Evolutionary conservation across 495 filamentous ascomycete species (phyloP).

Genomic region (Aspergillus baeticus): DNA sequence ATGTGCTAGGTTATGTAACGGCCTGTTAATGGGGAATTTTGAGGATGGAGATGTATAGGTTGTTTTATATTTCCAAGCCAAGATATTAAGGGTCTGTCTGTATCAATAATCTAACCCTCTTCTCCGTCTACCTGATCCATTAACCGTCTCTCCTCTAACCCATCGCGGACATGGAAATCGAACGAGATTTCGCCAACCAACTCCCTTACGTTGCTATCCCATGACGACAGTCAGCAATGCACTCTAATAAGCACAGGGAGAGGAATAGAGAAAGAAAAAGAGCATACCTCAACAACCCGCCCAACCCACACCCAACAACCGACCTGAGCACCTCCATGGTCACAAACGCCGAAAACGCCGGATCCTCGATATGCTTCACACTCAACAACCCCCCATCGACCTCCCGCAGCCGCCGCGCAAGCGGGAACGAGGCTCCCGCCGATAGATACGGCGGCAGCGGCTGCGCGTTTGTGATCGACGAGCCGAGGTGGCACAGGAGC

Average conservation of each 20-base stretch:
- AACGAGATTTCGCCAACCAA: conserved; percentile 77
- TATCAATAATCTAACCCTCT: too few relatives aligned
- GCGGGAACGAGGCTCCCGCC: conserved; percentile 54
- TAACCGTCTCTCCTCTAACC: too few relatives aligned
- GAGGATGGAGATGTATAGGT: too few relatives aligned
- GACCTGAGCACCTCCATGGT: conserved; percentile 68
- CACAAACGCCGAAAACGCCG: conserved; percentile 71
- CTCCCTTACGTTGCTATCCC: conserved; percentile 51
- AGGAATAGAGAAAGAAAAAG: neutral
- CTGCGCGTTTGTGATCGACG: conserved; percentile 51
- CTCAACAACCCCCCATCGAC: conserved; percentile 57
- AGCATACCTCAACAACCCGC: conserved; percentile 50
- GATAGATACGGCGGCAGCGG: conserved; percentile 57
- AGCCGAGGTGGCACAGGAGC: conserved; percentile 65
- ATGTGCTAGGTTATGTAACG: too few relatives aligned
- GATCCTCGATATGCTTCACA: conserved; percentile 64
- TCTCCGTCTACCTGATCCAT: neutral
- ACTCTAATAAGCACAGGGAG: conserved; percentile 7
- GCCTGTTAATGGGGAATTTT: too few relatives aligned
- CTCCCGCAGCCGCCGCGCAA: conserved; percentile 50
- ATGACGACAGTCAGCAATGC: too few relatives aligned
- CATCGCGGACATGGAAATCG: conserved; percentile 54
- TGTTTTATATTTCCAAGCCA: too few relatives aligned
- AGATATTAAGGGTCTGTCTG: too few relatives aligned
- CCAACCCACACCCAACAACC: conserved; percentile 63